These are phyloP conservation scores for Tulasnella sp. DNA, from an alignment of 768 basidiomycete genomes.

Conservation along the genomic window DNA sequence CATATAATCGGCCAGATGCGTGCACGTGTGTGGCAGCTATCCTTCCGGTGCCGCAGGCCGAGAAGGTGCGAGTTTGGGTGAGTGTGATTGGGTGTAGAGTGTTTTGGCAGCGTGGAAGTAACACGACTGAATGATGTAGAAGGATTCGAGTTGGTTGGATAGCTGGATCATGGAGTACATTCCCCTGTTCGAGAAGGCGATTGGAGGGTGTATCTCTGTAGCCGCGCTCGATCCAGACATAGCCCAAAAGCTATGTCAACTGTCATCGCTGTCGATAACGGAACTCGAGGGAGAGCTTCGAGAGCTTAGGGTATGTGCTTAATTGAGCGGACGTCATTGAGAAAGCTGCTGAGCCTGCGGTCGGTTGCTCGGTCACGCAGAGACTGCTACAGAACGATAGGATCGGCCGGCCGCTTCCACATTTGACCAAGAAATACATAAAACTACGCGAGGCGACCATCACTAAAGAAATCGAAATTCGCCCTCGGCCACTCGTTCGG, in stretches of 20 bases:
- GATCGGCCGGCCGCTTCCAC: neutral
- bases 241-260: neutral
- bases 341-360: neutral
- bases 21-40: neutral
- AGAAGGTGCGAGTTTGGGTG: neutral
- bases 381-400: neutral
- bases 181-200: neutral
- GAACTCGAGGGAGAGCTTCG: neutral
- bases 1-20: neutral
- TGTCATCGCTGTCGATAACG: neutral
- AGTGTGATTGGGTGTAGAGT: neutral
- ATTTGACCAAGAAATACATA: neutral
- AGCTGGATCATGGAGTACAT: slow-evolving; percentile 10
- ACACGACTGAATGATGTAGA: neutral
- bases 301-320: neutral
- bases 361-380: too few species aligned
- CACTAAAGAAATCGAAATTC: neutral
- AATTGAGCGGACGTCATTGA: neutral
- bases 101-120: neutral
- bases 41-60: neutral
- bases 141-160: neutral
- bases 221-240: neutral
- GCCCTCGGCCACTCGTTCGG: neutral
- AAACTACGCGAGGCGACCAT: neutral
- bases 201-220: neutral